Percentiles rank a stretch among this genome's conserved stretches.
These are phyloP conservation scores for Talaromyces ruber DNA, from an alignment of 495 filamentous ascomycete species.

Conservation along the genomic window DNA sequence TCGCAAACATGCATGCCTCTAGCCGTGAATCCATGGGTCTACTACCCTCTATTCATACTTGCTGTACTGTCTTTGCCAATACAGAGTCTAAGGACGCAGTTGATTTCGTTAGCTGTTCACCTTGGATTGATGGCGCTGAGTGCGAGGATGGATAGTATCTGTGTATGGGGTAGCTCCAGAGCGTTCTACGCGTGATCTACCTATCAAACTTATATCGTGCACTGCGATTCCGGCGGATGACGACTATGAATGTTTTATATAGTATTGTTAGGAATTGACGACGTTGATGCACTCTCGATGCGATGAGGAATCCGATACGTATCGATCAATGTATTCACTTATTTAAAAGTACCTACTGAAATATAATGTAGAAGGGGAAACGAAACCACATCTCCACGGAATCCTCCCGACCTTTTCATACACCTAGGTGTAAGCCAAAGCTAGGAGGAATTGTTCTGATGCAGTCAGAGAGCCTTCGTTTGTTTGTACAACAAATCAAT, in stretches of 20 bases:
- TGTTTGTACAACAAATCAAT: constrained; percentile 1
- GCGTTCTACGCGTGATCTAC: background rate
- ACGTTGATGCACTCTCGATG: background rate
- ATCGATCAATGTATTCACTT: background rate
- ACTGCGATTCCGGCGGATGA: background rate
- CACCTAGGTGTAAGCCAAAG: background rate
- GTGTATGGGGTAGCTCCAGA: constrained; percentile 18
- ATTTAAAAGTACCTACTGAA: background rate
- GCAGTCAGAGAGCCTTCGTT: constrained; percentile 11
- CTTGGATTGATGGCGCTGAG: constrained; percentile 21
- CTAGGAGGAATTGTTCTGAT: background rate
- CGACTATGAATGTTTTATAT: background rate
- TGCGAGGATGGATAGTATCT: constrained; percentile 24
- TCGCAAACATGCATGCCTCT: constrained; percentile 53
- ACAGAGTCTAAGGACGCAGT: constrained; percentile 18
- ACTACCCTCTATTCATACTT: constrained; percentile 52
- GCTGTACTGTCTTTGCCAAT: constrained; percentile 44
- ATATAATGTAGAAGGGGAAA: constrained; percentile 9
- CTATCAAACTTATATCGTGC: background rate
- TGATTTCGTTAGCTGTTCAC: constrained; percentile 20
- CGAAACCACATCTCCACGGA: constrained; percentile 8
- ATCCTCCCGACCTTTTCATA: background rate
- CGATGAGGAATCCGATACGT: too few relatives aligned
- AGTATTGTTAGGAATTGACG: background rate
- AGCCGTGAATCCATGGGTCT: constrained; percentile 47